A percentile compares a stretch with the other conserved stretches of the same genome.
phyloP scores from a whole-genome alignment of 257 asterid species.

The Anisodus acutangulus region DNA sequence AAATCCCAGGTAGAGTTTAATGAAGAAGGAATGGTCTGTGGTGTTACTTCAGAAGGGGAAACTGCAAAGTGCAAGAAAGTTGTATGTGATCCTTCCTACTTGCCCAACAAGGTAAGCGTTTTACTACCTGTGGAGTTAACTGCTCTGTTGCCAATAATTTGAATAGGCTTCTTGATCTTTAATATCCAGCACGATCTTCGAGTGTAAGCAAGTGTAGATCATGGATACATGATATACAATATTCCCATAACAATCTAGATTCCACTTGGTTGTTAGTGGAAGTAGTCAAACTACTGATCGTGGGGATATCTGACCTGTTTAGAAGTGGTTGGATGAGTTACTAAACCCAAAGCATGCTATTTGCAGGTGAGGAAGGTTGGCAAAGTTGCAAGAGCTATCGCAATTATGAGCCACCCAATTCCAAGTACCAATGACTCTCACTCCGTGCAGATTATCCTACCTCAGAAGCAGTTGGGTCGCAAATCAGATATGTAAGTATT shows the following conservation, averaged over 20 bases:
- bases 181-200: too few relatives aligned
- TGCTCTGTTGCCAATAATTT: background rate
- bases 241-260: too few relatives aligned
- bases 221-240: too few relatives aligned
- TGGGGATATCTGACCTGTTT: background rate
- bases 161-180: background rate
- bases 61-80: slow-evolving; percentile 94
- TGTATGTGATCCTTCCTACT: slow-evolving; percentile 96
- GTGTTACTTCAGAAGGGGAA: slow-evolving; percentile 96
- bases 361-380: slow-evolving; percentile 81
- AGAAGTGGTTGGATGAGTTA: background rate
- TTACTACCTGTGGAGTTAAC: background rate
- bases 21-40: slow-evolving; percentile 84
- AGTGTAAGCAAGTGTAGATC: too few relatives aligned
- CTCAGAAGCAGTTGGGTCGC: slow-evolving; percentile 95
- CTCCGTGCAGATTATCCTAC: slow-evolving; percentile 89
- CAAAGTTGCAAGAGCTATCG: slow-evolving; percentile 90
- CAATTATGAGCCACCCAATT: slow-evolving; percentile 95
- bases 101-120: slow-evolving; percentile 65
- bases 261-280: too few relatives aligned
- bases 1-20: slow-evolving; percentile 78
- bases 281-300: background rate
- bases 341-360: background rate
- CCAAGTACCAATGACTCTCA: slow-evolving; percentile 86
- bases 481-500: slow-evolving; percentile 82